A percentile compares a stretch with the other conserved stretches of the same genome.
Evolutionary conservation across 306 rosid genomes (phyloP).

Genomic region (Acacia crassicarpa): DNA sequence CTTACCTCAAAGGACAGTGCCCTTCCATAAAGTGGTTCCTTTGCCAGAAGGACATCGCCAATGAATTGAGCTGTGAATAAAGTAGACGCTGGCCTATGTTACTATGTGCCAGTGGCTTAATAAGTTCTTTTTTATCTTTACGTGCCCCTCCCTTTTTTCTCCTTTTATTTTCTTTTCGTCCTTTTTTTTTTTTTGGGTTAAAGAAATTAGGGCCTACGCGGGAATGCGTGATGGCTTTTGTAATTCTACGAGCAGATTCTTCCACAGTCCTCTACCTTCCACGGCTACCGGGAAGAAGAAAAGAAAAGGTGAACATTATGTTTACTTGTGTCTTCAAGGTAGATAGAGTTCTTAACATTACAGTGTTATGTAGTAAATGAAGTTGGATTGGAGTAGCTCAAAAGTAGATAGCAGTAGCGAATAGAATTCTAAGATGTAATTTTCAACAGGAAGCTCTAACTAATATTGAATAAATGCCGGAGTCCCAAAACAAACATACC

Average conservation of each 20-base stretch:
- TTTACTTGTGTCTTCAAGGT: not conserved
- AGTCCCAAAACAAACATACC: not conserved
- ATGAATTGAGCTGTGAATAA: conserved; percentile 43
- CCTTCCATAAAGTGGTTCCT: conserved; percentile 89
- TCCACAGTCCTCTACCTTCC: not conserved
- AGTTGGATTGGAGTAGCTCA: not conserved
- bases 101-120: conserved; percentile 26
- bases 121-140: conserved; percentile 10
- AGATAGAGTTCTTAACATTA: not conserved
- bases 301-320: not conserved
- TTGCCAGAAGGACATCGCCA: conserved; percentile 97
- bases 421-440: not conserved
- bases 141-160: not conserved
- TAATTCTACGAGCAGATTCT: not conserved
- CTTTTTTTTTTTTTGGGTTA: too few relatives aligned
- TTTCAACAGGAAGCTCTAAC: not conserved
- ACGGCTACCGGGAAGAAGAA: not conserved
- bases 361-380: not conserved
- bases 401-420: not conserved
- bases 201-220: not conserved
- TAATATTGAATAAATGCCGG: too few relatives aligned
- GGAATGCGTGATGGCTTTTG: not conserved
- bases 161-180: too few relatives aligned
- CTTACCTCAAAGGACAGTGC: conserved; percentile 85
- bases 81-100: conserved; percentile 13